Conservation (phyloP, 2,329 filamentous ascomycete species). For the Colletotrichum echinochloae region DNA sequence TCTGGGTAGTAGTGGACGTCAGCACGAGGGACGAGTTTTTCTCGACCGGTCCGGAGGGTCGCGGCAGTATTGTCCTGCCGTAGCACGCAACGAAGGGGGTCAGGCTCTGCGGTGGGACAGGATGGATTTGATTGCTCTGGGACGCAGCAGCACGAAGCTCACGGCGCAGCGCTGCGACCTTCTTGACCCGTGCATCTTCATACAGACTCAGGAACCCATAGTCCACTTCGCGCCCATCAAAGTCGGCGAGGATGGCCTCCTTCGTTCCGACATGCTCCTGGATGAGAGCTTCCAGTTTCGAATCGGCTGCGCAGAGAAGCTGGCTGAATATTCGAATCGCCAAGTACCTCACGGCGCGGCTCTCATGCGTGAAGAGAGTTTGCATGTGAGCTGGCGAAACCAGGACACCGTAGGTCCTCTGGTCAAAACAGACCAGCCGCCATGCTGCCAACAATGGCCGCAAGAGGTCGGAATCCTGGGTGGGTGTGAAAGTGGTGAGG, state of each 20-base stretch:
- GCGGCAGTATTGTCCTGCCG: conserved; percentile 75
- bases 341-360: conserved; percentile 78
- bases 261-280: conserved; percentile 71
- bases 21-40: conserved; percentile 64
- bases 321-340: conserved; percentile 85
- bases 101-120: conserved; percentile 56
- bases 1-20: conserved; percentile 78
- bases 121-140: conserved; percentile 40
- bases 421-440: conserved; percentile 83
- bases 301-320: conserved; percentile 83
- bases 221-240: conserved; percentile 83
- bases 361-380: conserved; percentile 71
- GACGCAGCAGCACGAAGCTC: conserved; percentile 49
- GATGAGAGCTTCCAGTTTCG: conserved; percentile 79
- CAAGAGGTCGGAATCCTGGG: conserved; percentile 45
- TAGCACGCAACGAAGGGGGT: conserved; percentile 74
- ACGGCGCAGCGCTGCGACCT: conserved; percentile 56
- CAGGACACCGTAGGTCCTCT: conserved; percentile 72
- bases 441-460: conserved; percentile 75
- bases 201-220: conserved; percentile 77
- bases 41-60: conserved; percentile 64
- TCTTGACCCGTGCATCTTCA: conserved; percentile 66
- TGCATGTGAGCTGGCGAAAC: conserved; percentile 77
- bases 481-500: conserved; percentile 20
- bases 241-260: conserved; percentile 73